Base-by-base conservation (phyloP, 257 asterid species). In the Solanum paucissectum region DNA sequence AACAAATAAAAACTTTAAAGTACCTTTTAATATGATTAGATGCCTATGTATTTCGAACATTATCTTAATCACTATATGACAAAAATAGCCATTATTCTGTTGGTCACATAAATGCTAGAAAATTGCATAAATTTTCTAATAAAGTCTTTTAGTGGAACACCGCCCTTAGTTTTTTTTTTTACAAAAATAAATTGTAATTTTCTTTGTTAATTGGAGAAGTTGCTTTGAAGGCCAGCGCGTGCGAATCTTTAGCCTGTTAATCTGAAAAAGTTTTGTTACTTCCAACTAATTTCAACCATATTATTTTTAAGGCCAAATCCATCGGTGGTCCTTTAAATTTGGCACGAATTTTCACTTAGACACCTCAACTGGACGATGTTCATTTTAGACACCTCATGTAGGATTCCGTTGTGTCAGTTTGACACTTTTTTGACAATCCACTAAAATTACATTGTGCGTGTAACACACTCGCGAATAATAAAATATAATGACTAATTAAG, bases 31-130 rank as follows among this genome's bases (percentile, higher is more conserved):
- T 83, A 73, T 87, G 90, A 71, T 81, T 81, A 52, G 60, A 38
- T 27, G 23, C 27, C 44, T 58, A 77, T n/a, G 3, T 75, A 87
- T 68, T 86, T 29, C 52, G 23, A 37, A 75, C 62, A 69, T 62
- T 68, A 73, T 85, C 37, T 89, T n/a, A 84, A 69, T 88, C 7
- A 68, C n/a, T 71, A 93, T 44, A 83, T 86, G 93, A 92, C 93
- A 91, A 94, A 92, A 90, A 74, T 88, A 84, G 85, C 93, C 9
- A 94, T 93, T 75, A 89, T 89, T 92, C 76, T 87, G 87, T 81
- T 87, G 75, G 90, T 90, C 93, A 91, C 88, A 90, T 91, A 90
- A 73, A 38, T 76, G 6, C 60, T 76, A 6, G 21, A 40, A 44
- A 27, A 42, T 8, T 36, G 71, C 37, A 9, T 33, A 5, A 88